Evolutionary conservation across 257 asterid genomes (phyloP).

Genomic region (Gentiana straminea): DNA sequence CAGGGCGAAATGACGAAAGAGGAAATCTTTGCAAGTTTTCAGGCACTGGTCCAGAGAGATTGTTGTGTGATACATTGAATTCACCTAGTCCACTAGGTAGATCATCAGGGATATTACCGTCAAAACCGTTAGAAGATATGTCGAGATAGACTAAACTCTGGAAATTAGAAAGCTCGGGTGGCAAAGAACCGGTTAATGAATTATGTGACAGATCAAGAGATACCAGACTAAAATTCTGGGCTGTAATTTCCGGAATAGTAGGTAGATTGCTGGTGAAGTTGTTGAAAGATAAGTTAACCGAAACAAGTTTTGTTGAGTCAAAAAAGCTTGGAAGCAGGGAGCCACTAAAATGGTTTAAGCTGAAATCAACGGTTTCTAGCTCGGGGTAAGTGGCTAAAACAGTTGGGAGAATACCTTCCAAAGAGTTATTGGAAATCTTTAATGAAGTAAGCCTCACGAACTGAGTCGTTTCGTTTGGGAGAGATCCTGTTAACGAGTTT

Average conservation of each 20-base stretch:
- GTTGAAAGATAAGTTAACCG: conserved; percentile 58
- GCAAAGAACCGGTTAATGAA: conserved; percentile 42
- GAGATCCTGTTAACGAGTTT: conserved; percentile 42
- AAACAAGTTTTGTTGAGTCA: conserved; percentile 35
- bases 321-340: conserved; percentile 48
- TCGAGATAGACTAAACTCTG: conserved; percentile 40
- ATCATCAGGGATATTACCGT: conserved; percentile 56
- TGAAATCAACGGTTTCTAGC: conserved; percentile 45
- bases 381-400: conserved; percentile 54
- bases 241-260: conserved; percentile 17
- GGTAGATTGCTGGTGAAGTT: conserved; percentile 51
- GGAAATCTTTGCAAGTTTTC: conserved; percentile 58
- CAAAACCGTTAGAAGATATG: conserved; percentile 50
- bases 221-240: conserved; percentile 28
- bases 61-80: conserved; percentile 61
- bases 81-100: conserved; percentile 36
- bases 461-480: conserved; percentile 52
- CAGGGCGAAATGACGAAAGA: conserved; percentile 71
- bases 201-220: conserved; percentile 65
- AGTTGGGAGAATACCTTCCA: conserved; percentile 55
- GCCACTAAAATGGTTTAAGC: conserved; percentile 53
- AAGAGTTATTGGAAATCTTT: conserved; percentile 66
- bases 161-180: conserved; percentile 43
- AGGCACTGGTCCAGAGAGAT: conserved; percentile 76
- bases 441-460: conserved; percentile 69